Base-by-base conservation (phyloP, 2,329 filamentous ascomycete species). In the Zymoseptoria brevis region DNA sequence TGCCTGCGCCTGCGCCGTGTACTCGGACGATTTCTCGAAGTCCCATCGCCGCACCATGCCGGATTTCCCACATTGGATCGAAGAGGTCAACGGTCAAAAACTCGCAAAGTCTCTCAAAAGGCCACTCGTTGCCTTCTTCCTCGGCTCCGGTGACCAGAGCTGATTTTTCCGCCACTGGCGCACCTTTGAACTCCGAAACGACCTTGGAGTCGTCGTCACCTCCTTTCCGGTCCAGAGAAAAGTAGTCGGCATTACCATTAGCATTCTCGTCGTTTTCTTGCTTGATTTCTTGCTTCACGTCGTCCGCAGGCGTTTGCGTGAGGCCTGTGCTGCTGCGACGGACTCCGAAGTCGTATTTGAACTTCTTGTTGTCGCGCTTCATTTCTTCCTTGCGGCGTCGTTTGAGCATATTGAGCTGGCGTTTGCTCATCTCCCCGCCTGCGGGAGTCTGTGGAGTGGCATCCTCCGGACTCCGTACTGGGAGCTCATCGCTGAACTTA, bases 1-100 rank as follows among this genome's bases (percentile, higher is more conserved):
- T 86, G 45, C 94, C 95, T 59, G 94, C 93, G 58, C 93, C 94
- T 55, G 80, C 84, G 50, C 94, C 94, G 70, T 99, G 94, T n/a
- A 91, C 88, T 62, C 93, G 86, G 55, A 96, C 81, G 19, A 99
- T 85, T 74, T 99, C 94, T 69, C 94, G 85, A 45, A 99, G 79
- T 9, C 90, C 94, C 87, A 99, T 94, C 13, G 94, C 92, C 58
- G 95, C 94, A 68, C 94, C 94, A 73, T 99, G 94, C 16, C 94
- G 87, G 7, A 92, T 91, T 74, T 99, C 94, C 95, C 94, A 99
- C 53, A 88, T 87, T 2, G 88, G 80, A 71, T 99, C 93, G 67
- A 99, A 97, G 1, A 99, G 81, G 71, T 99, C 94, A 35, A 97
- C 82, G 69, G 90, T 93, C 60, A 99, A 82, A 68, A 96, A 94